phyloP scores from a whole-genome alignment of 441 rosid species.

The Euphorbia celastroides region DNA sequence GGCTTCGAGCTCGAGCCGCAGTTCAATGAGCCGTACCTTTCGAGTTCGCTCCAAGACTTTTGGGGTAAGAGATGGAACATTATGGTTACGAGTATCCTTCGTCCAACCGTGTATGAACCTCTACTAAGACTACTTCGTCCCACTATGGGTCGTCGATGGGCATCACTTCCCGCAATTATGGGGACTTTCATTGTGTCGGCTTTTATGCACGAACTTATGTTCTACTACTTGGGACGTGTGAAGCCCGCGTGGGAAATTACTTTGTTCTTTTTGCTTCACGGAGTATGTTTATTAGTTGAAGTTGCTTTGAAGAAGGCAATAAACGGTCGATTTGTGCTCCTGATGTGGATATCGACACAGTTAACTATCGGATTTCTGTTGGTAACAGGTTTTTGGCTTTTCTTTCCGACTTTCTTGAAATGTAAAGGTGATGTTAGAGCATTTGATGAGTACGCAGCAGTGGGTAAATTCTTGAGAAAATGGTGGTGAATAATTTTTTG shows the following conservation, averaged over 20 bases:
- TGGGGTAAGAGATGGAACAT: conserved; percentile 23
- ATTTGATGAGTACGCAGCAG: neutral
- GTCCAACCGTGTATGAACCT: conserved; percentile 15
- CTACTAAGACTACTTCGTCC: neutral
- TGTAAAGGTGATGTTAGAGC: neutral
- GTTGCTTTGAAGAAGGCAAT: conserved; percentile 1
- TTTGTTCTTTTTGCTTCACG: conserved; percentile 6
- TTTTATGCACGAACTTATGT: conserved; percentile 14
- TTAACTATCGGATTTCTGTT: neutral
- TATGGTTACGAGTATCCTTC: conserved; percentile 6
- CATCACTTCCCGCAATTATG: conserved; percentile 1
- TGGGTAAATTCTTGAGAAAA: neutral
- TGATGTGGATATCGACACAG: neutral
- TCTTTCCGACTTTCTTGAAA: neutral
- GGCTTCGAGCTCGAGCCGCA: conserved; percentile 16
- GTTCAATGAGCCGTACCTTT: conserved; percentile 16
- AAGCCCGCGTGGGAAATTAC: conserved; percentile 19
- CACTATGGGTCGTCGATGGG: neutral
- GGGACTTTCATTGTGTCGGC: conserved; percentile 9
- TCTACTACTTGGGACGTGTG: conserved; percentile 7
- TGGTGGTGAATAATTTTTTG: neutral
- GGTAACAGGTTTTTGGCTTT: neutral
- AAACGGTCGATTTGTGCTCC: neutral
- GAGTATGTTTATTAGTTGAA: neutral
- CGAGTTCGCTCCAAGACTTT: conserved; percentile 20